Base-by-base conservation (phyloP, 208 protist genomes). In the Wallacemonas sp. region DNA sequence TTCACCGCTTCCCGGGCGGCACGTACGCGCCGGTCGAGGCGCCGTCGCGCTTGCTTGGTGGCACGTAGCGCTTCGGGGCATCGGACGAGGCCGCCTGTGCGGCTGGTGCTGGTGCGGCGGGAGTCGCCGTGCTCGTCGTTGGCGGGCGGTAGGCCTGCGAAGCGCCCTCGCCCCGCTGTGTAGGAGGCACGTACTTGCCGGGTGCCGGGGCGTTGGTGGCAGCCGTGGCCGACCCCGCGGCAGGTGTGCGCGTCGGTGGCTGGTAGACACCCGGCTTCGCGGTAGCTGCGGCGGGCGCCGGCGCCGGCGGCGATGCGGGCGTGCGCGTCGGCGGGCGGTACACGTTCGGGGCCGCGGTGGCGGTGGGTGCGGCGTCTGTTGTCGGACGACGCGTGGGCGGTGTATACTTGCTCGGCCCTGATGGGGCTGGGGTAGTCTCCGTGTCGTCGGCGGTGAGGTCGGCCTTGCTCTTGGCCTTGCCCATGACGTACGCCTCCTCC, bases 401-500 rank as follows among this genome's bases (percentile, higher is more conserved):
- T 6, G 46, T 41, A 26, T 54, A 54, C 46, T 54, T 54, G 53
- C 32, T 33, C 12, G 36, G 34, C 19, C 53, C 53, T 0, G 53
- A 60, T 12, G 53, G 53, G 36, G 36, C 32, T 10, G 29, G 32
- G 17, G 36, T 33, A 19, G 9, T 71, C 15, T 33, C 46, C n/a
- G 26, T 57, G 46, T 29, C 3, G 24, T 21, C 27, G 8, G 37
- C 36, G 32, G 48, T 26, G 21, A 42, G 39, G 53, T 57, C 53
- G 30, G 33, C 38, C 50, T 61, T 48, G 42, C 67, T 87, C 63
- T 67, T 72, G 5, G 58, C 42, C 17, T 63, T 64, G 29, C 77
- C 58, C 12, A 46, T 4, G 15, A 22, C 55, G 34, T 78, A 72
- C 13, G 79, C 72, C 27, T 92, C 79, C 48, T 89, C 81, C 13